phyloP scores from a whole-genome alignment of 2,329 filamentous ascomycete genomes.

The Cercospora janseana region DNA sequence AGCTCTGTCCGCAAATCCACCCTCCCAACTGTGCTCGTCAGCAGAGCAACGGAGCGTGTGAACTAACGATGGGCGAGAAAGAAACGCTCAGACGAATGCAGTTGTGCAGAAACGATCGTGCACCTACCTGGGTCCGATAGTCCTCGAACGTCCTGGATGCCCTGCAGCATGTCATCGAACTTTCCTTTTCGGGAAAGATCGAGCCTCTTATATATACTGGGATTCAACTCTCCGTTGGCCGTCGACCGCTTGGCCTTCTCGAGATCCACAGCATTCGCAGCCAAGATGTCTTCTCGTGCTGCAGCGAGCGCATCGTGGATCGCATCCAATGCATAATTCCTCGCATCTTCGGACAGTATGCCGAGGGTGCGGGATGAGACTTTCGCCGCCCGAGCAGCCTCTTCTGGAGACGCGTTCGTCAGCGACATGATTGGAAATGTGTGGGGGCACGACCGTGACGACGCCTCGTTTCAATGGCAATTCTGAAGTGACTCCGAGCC shows the following conservation, averaged over 20 bases:
- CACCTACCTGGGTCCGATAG: constrained; percentile 79
- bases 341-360: constrained; percentile 69
- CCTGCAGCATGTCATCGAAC: constrained; percentile 96
- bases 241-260: constrained; percentile 70
- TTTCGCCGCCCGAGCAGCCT: constrained; percentile 76
- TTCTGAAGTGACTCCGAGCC: neutral
- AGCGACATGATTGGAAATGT: constrained; percentile 66
- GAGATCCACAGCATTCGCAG: constrained; percentile 82
- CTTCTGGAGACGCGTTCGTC: constrained; percentile 75
- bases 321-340: constrained; percentile 80
- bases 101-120: neutral
- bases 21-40: constrained; percentile 65
- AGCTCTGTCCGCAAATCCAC: constrained; percentile 79
- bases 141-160: constrained; percentile 81
- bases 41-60: constrained; percentile 26
- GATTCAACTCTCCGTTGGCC: constrained; percentile 70
- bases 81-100: constrained; percentile 5
- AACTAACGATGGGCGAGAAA: constrained; percentile 6
- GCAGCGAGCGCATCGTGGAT: constrained; percentile 74
- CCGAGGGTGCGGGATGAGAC: constrained; percentile 79
- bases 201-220: constrained; percentile 81
- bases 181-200: constrained; percentile 85
- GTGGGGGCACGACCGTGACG: neutral
- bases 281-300: constrained; percentile 72
- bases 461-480: too few species aligned